Evolutionary conservation across 257 asterid species (phyloP), one percentile per base, ranked within the genome.

Genomic region (Nicotiana knightiana): DNA sequence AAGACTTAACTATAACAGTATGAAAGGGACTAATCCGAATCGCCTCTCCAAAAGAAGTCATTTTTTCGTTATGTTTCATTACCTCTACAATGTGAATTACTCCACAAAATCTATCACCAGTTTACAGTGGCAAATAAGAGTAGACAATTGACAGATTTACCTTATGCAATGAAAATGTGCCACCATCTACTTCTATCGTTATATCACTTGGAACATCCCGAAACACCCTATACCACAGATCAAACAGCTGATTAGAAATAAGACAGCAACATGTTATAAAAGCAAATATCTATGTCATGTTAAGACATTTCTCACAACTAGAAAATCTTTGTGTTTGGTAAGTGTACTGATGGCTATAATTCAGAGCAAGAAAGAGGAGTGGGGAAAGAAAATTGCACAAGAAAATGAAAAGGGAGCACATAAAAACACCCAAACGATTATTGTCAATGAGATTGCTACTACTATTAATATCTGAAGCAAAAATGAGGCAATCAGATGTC

Each of bases 131-230:
- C 64, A 51, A 32, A 6, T 6, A 58, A 43, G 28, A 30, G 76
- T 7, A 43, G 3, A 65, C 77, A 67, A 67, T 68, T 76, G 57
- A 78, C 82, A 77, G 57, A 18, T 85, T 90, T 85, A 89, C 98
- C 96, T 96, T 94, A 76, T 96, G 99, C 89, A 96, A 84, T 26
- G 95, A 85, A 87, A 96, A 94, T 54, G 90, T 86, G 58, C 87
- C 90, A 6, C 98, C 98, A 46, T 90, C 92, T 12, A 96, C 98
- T 85, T 94, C 93, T 39, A 96, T 92, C 2, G 89, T 86, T 83
- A 96, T 92, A 83, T 96, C 99, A 81, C 98, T 94, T 7, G 98
- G 98, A 83, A 96, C 98, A 81, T 96, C 99, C 83, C 89, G 93
- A 87, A 93, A 96, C 67, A 90, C 97, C 98, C 98, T 94, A 86